Conservation (phyloP, 1,284 basidiomycete species). For the Fomitopsis palustris region DNA sequence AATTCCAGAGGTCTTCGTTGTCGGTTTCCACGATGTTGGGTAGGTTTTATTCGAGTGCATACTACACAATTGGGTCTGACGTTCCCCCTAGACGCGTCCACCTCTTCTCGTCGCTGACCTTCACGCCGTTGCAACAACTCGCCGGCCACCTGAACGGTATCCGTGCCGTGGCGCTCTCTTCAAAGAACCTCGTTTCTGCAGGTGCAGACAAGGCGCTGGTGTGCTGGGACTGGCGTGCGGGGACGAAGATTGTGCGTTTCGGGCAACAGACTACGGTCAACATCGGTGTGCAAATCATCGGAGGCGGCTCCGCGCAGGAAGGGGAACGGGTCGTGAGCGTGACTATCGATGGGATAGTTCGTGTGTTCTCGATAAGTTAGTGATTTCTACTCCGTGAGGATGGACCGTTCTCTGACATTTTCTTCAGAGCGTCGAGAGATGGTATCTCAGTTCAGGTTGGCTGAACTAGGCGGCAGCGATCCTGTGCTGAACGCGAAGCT, state of each 20-base stretch:
- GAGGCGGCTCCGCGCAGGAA: constrained; percentile 39
- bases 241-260: constrained; percentile 85
- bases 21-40: constrained; percentile 92
- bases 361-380: constrained; percentile 86
- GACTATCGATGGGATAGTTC: constrained; percentile 88
- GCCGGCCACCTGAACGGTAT: constrained; percentile 81
- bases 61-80: not conserved
- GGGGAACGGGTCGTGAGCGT: constrained; percentile 83
- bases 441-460: constrained; percentile 87
- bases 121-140: constrained; percentile 79
- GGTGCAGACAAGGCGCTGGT: constrained; percentile 89
- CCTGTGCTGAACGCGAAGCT: constrained; percentile 62
- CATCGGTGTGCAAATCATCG: constrained; percentile 84
- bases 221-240: constrained; percentile 86
- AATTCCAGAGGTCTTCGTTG: constrained; percentile 75
- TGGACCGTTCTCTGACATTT: not conserved
- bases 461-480: constrained; percentile 72
- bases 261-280: constrained; percentile 93
- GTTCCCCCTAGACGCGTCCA: constrained; percentile 7
- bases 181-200: constrained; percentile 83
- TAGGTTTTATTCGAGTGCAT: constrained; percentile 29
- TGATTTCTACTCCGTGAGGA: constrained; percentile 6
- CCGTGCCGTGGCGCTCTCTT: constrained; percentile 83
- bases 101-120: constrained; percentile 40
- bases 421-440: constrained; percentile 70